Evolutionary conservation across 148 eudicot genomes (phyloP).

Genomic region (Chenopodium album): DNA sequence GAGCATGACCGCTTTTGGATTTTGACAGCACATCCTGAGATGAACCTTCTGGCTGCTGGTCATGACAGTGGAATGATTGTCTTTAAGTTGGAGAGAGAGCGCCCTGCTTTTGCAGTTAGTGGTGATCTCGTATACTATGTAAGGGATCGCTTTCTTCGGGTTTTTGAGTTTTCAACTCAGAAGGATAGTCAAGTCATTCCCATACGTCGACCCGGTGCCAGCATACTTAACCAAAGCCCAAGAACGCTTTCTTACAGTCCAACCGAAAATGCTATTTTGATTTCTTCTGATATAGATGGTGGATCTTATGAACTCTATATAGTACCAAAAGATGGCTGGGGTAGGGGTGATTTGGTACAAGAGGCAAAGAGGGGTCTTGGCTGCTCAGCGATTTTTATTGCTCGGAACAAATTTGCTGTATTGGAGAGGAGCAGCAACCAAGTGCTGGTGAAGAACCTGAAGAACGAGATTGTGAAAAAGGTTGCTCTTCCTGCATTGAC

Average conservation of each 20-base stretch:
- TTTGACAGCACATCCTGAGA: slow-evolving; percentile 84
- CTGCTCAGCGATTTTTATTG: slow-evolving; percentile 78
- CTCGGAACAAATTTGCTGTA: slow-evolving; percentile 92
- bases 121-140: slow-evolving; percentile 82
- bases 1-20: slow-evolving; percentile 99
- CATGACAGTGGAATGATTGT: slow-evolving; percentile 99
- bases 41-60: slow-evolving; percentile 96
- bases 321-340: slow-evolving; percentile 74
- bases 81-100: slow-evolving; percentile 92
- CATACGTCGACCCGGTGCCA: slow-evolving; percentile 84
- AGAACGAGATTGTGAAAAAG: slow-evolving; percentile 83
- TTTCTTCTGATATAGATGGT: slow-evolving; percentile 90
- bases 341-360: slow-evolving; percentile 70
- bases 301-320: slow-evolving; percentile 89
- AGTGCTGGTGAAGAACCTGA: slow-evolving; percentile 73
- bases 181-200: slow-evolving; percentile 80
- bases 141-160: slow-evolving; percentile 81
- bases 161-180: slow-evolving; percentile 77
- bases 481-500: slow-evolving; percentile 64
- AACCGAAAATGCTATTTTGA: slow-evolving; percentile 82
- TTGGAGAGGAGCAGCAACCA: slow-evolving; percentile 87
- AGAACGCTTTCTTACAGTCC: slow-evolving; percentile 86
- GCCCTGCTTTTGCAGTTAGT: slow-evolving; percentile 87
- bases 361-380: slow-evolving; percentile 86
- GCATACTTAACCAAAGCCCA: slow-evolving; percentile 82